Evolutionary conservation across 2,329 filamentous ascomycete species (phyloP).

Genomic region (Ophiostoma tasmaniense): DNA sequence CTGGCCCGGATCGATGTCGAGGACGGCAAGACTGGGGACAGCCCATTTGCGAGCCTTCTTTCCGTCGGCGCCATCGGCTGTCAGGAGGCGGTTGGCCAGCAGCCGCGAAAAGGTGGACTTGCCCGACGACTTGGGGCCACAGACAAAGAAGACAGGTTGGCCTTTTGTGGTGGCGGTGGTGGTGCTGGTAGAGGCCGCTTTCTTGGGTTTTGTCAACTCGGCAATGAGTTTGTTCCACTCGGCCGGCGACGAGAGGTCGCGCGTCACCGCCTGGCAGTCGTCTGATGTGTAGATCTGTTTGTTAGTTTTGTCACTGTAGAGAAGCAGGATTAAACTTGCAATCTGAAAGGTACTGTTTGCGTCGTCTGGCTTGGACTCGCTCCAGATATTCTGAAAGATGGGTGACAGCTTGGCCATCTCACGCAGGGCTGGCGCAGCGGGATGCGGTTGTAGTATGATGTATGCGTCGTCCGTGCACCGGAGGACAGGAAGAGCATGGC

Average conservation of each 20-base stretch:
- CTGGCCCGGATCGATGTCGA: conserved; percentile 71
- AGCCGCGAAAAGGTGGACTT: conserved; percentile 67
- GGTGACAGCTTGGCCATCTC: conserved; percentile 54
- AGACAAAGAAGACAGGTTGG: conserved; percentile 44
- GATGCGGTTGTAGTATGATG: conserved; percentile 49
- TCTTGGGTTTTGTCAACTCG: conserved; percentile 31
- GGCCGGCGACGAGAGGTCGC: conserved; percentile 47
- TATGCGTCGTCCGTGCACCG: conserved; percentile 41
- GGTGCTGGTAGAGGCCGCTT: not conserved
- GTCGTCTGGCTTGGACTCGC: conserved; percentile 28
- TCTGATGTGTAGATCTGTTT: conserved; percentile 46
- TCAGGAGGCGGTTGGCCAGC: conserved; percentile 59
- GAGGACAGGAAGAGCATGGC: conserved; percentile 61
- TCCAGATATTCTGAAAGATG: conserved; percentile 60
- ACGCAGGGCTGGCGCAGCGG: conserved; percentile 40
- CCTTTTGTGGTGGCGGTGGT: conserved; percentile 18
- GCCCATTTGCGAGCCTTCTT: conserved; percentile 20
- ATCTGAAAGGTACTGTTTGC: conserved; percentile 46
- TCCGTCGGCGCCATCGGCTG: conserved; percentile 27
- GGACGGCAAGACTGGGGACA: conserved; percentile 41
- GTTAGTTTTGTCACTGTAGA: not conserved
- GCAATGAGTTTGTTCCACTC: conserved; percentile 55
- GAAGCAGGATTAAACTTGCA: not conserved
- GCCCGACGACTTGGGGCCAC: conserved; percentile 63
- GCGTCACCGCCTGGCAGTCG: conserved; percentile 32